These are phyloP conservation scores for Ceratocystis lukuohia DNA, from an alignment of 2,329 filamentous ascomycete species.

Conservation along the genomic window DNA sequence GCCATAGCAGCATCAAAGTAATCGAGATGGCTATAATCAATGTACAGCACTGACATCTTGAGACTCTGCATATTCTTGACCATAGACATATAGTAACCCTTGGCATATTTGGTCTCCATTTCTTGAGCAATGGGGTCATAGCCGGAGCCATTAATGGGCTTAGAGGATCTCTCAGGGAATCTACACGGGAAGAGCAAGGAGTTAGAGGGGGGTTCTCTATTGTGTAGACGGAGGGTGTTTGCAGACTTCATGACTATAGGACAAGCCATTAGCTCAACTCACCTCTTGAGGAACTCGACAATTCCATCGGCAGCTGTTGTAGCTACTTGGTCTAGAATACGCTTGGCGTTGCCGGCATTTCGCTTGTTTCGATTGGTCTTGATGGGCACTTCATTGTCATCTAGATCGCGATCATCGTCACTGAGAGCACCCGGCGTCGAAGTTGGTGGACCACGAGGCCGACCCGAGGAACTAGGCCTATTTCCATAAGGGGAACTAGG, in stretches of 20 bases:
- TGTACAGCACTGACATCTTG: slow-evolving; percentile 70
- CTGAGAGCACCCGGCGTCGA: slow-evolving; percentile 48
- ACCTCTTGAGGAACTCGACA: slow-evolving; percentile 68
- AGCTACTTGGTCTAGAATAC: slow-evolving; percentile 64
- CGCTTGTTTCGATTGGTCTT: slow-evolving; percentile 29
- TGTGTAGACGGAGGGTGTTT: too few species aligned
- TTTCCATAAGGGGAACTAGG: slow-evolving; percentile 15
- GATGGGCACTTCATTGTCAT: slow-evolving; percentile 48
- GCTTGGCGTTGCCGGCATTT: slow-evolving; percentile 40
- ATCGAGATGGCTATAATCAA: slow-evolving; percentile 75
- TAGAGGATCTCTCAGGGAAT: slow-evolving; percentile 41
- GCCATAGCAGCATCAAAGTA: slow-evolving; percentile 67
- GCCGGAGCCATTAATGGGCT: neutral
- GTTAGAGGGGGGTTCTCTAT: neutral
- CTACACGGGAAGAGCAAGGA: slow-evolving; percentile 25
- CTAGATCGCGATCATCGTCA: slow-evolving; percentile 47
- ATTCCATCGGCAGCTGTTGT: slow-evolving; percentile 63
- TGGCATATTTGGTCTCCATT: slow-evolving; percentile 32
- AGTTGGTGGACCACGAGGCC: slow-evolving; percentile 47
- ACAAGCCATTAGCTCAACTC: slow-evolving; percentile 23
- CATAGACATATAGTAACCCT: slow-evolving; percentile 75
- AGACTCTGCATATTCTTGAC: slow-evolving; percentile 64
- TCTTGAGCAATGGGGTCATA: slow-evolving; percentile 14
- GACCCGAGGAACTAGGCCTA: slow-evolving; percentile 37
- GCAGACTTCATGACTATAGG: too few species aligned